Conservation (phyloP, 2,329 filamentous ascomycete genomes). For the Apiospora kogelbergensis region DNA sequence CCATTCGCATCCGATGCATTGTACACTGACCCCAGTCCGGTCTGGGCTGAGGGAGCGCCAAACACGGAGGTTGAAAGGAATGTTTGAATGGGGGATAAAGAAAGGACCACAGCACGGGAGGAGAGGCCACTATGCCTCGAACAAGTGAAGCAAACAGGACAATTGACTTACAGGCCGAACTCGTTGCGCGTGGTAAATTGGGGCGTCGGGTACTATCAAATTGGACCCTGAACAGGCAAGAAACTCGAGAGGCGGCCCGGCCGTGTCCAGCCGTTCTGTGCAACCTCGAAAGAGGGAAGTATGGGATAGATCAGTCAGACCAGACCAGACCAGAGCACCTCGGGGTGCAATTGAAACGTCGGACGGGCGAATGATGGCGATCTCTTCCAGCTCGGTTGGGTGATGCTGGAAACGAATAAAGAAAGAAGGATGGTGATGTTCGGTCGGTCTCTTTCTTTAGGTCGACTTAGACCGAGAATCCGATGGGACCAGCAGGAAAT, state of each 20-base stretch:
- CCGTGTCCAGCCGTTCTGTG: not conserved
- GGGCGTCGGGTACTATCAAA: not conserved
- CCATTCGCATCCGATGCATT: not conserved
- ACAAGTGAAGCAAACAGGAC: not conserved
- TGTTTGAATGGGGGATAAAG: not conserved
- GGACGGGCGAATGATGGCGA: not conserved
- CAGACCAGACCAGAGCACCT: not conserved
- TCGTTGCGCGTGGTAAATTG: not conserved
- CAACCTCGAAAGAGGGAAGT: not conserved
- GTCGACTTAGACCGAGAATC: not conserved
- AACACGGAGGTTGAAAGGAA: constrained; percentile 4
- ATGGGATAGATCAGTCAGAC: not conserved
- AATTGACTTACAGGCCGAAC: not conserved
- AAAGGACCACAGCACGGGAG: not conserved
- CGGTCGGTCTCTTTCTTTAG: not conserved
- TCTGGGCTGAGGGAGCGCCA: not conserved
- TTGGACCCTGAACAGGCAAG: not conserved
- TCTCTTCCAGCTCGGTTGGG: not conserved
- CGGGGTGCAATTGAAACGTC: not conserved
- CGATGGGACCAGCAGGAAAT: not conserved
- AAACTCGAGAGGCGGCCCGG: not conserved
- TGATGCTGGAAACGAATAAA: not conserved
- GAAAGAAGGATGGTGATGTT: not conserved
- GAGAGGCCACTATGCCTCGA: not conserved
- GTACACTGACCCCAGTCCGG: constrained; percentile 3